Evolutionary conservation across 164 flowering plant genomes (phyloP), one percentile per base, ranked within the genome.

Genomic region (Piper longum): DNA sequence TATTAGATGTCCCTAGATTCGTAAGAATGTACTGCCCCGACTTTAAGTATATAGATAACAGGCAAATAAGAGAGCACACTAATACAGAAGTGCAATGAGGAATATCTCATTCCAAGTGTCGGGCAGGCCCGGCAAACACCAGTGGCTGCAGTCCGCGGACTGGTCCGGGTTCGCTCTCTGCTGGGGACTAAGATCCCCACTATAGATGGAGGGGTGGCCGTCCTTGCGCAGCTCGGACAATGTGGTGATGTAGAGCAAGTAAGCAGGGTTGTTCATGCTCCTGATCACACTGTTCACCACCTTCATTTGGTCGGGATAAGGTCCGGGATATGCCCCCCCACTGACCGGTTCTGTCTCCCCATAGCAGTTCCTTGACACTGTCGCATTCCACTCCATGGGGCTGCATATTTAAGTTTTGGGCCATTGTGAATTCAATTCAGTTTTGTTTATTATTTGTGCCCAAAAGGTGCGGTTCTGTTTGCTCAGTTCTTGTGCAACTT

Each of bases 111-210:
- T 87, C 97, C 97, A 89, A 2, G 92, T 85, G 66, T 89, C 97
- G 18, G 97, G 97, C 56, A 89, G 85, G 36, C 97, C 97, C 0
- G 96, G 97, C 64, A 93, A 60, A 59, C 98, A 90, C 92, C 92
- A 93, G 66, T 93, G 99, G 62, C 88, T 88, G 74, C 96, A 93
- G 68, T 93, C 98, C 5, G 97, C 97, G 62, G 79, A 64, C 51
- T 65, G 80, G 16, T 73, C 43, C 0, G 95, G 95, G 60, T 90
- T 88, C 0, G 80, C 86, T 48, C 89, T 74, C 67, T 88, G 86
- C 5, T 82, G 83, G 1, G 85, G 85, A 51, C 89, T 48, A 2
- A 48, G 52, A 14, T 48, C 52, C 14, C 52, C 52, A 14, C 52
- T 48, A 14, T 48, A 92, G 8, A 92, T 78, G 0, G 99, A 90